Conservation (phyloP, 306 rosid genomes). For the Quercus suber region DNA sequence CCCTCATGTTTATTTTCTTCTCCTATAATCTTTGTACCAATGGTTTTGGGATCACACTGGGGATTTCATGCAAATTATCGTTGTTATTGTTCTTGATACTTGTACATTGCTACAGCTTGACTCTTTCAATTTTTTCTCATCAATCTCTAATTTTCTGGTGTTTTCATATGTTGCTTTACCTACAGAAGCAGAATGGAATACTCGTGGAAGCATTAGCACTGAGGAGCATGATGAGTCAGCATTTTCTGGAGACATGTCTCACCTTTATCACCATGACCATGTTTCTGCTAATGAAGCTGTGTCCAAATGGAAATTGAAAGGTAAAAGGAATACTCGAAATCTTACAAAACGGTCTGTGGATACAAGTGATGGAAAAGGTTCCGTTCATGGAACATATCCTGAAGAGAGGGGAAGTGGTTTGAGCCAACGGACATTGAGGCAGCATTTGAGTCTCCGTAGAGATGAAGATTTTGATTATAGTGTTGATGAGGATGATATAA, state of each 20-base stretch:
- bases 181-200: constrained; percentile 51
- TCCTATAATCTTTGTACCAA: not conserved
- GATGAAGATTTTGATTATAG: constrained; percentile 35
- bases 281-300: constrained; percentile 65
- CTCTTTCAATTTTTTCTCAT: not conserved
- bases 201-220: constrained; percentile 54
- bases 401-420: constrained; percentile 47
- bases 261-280: constrained; percentile 53
- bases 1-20: not conserved
- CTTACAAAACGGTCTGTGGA: constrained; percentile 56
- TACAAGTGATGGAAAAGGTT: constrained; percentile 41
- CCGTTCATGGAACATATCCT: constrained; percentile 47
- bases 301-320: constrained; percentile 93
- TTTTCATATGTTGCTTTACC: constrained; percentile 36
- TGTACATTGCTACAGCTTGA: not conserved
- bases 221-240: constrained; percentile 68
- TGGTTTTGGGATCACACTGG: not conserved
- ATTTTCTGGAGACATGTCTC: constrained; percentile 69
- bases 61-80: not conserved
- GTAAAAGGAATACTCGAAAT: constrained; percentile 83
- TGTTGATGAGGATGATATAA: constrained; percentile 39
- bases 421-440: constrained; percentile 26
- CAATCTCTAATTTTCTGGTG: constrained; percentile 6
- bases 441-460: constrained; percentile 26
- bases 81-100: not conserved